phyloP scores from a whole-genome alignment of 2,329 filamentous ascomycete genomes.

The Pseudocercospora macadamiae region DNA sequence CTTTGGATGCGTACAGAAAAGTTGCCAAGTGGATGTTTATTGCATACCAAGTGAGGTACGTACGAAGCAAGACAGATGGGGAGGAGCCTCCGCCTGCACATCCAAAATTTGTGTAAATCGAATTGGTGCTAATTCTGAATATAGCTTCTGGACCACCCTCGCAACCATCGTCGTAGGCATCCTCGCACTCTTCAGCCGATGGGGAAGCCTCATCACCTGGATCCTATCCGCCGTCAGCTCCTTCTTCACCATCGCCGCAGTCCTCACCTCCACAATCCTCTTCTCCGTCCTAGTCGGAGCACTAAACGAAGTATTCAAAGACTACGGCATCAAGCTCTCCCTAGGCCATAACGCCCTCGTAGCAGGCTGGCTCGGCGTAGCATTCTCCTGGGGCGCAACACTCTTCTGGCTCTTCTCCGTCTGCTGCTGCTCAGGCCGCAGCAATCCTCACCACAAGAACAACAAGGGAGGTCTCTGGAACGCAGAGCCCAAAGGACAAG shows the following conservation, averaged over 20 bases:
- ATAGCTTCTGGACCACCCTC: constrained; percentile 63
- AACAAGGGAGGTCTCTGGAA: constrained; percentile 42
- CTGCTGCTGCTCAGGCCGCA: constrained; percentile 84
- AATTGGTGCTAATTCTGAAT: background rate
- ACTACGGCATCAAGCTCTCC: constrained; percentile 69
- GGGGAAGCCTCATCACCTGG: constrained; percentile 80
- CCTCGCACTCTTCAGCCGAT: constrained; percentile 79
- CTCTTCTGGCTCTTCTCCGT: constrained; percentile 91
- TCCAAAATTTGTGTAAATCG: background rate
- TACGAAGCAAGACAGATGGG: background rate
- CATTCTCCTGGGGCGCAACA: constrained; percentile 72
- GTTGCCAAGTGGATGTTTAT: constrained; percentile 75
- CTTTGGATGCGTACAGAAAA: constrained; percentile 72
- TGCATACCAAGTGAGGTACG: constrained; percentile 4
- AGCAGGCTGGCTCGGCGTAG: constrained; percentile 77
- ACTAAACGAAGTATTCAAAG: constrained; percentile 67
- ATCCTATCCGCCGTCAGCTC: constrained; percentile 65
- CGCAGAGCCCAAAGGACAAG: constrained; percentile 35
- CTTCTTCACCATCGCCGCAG: constrained; percentile 65
- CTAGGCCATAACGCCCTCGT: constrained; percentile 73
- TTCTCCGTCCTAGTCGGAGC: constrained; percentile 70
- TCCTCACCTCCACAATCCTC: constrained; percentile 74
- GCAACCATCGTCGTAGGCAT: constrained; percentile 77
- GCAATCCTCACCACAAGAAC: constrained; percentile 49
- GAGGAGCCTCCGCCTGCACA: background rate